These are phyloP conservation scores for Ambrosiella cleistominuta DNA, from an alignment of 2,329 filamentous ascomycete species.

Conservation along the genomic window DNA sequence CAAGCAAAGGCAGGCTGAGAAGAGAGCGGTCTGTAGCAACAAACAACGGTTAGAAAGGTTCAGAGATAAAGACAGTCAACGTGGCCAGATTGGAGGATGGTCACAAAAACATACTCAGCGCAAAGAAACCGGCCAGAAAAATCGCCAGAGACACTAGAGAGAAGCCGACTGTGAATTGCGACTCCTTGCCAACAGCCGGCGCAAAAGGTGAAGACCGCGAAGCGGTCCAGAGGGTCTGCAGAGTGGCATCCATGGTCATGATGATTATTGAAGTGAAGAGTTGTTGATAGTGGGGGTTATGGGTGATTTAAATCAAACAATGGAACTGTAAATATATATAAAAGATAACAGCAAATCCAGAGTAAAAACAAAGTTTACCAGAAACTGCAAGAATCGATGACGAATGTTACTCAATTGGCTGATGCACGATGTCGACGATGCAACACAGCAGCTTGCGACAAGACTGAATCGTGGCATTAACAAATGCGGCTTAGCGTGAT, in stretches of 20 bases:
- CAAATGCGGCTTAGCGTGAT: conserved; percentile 9
- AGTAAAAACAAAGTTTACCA: background rate
- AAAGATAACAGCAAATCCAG: background rate
- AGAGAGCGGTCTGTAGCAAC: conserved; percentile 54
- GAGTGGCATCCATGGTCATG: conserved; percentile 54
- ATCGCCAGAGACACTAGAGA: conserved; percentile 55
- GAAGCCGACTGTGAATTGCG: conserved; percentile 70
- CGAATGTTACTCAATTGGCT: background rate
- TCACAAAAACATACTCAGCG: conserved; percentile 48
- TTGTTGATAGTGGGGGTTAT: background rate
- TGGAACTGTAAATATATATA: background rate
- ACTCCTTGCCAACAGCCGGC: conserved; percentile 62
- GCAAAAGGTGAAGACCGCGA: conserved; percentile 72
- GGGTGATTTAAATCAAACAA: background rate
- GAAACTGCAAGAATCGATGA: background rate
- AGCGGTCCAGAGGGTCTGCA: conserved; percentile 86
- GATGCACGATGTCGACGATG: background rate
- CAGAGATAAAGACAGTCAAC: background rate
- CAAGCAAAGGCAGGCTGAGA: conserved; percentile 57
- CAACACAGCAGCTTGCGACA: conserved; percentile 3
- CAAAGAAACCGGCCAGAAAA: conserved; percentile 60
- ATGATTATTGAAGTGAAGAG: background rate
- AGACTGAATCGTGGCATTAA: conserved; percentile 12
- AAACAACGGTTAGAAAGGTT: background rate
- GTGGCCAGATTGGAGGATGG: background rate